phyloP scores from a whole-genome alignment of 2,329 filamentous ascomycete species.

The Penicillium capsulatum region DNA sequence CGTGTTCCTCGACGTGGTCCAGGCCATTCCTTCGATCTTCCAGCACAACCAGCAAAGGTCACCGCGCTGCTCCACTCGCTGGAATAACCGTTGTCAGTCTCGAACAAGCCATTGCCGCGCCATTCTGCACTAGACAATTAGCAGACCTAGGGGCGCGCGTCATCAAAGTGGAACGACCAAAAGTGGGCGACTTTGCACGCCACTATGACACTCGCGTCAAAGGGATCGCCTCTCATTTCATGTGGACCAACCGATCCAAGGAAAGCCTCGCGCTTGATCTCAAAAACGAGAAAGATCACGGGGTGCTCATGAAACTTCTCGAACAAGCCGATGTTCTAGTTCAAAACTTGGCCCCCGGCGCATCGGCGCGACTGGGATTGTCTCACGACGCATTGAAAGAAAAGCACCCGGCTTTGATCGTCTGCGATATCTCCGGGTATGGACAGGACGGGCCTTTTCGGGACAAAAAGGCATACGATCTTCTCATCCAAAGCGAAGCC shows the following conservation, averaged over 20 bases:
- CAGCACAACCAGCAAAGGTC: background rate
- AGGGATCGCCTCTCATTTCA: constrained; percentile 52
- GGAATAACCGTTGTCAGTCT: constrained; percentile 52
- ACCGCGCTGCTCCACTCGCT: constrained; percentile 31
- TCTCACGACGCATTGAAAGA: constrained; percentile 44
- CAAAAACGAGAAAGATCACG: constrained; percentile 44
- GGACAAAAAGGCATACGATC: constrained; percentile 54
- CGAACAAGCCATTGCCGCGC: constrained; percentile 54
- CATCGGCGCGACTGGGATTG: constrained; percentile 46
- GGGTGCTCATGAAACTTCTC: constrained; percentile 44
- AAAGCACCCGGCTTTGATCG: constrained; percentile 47
- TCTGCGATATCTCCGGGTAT: constrained; percentile 54
- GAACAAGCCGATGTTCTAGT: constrained; percentile 50
- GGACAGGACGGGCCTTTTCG: constrained; percentile 50
- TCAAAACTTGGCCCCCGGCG: constrained; percentile 53
- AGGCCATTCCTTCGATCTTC: constrained; percentile 4
- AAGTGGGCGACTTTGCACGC: constrained; percentile 51
- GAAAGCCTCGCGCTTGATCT: constrained; percentile 52
- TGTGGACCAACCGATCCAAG: constrained; percentile 55
- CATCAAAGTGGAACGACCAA: constrained; percentile 54
- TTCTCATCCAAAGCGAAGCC: constrained; percentile 54
- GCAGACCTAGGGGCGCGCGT: constrained; percentile 53
- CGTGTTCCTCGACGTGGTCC: too few relatives aligned
- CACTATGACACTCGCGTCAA: constrained; percentile 50
- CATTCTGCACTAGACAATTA: constrained; percentile 53